Base-by-base conservation (phyloP, 2,329 filamentous ascomycete genomes). In the Aaosphaeria pasadenensis region DNA sequence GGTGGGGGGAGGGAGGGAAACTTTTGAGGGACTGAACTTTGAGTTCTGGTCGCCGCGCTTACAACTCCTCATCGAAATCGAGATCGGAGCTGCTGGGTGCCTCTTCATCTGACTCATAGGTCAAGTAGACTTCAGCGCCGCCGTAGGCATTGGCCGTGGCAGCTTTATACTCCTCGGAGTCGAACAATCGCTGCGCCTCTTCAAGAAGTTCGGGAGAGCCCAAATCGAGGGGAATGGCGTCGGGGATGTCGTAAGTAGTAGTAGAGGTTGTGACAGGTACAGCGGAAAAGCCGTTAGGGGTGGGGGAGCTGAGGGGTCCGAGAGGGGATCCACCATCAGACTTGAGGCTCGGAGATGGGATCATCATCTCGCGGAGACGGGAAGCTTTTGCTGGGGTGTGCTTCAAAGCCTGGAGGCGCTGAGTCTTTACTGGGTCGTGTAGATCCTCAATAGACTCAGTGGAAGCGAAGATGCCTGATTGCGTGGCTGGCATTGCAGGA, bases 301-400 rank as follows among this genome's bases (percentile, higher is more conserved):
- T 55, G 50, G 38, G 56, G 58, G 30, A 61, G 62, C 17, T 24
- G 17, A 24, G 11, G 55, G 56, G 30, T 66, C 62, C 4, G 63
- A 64, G 17, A 58, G 30, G 17, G 17, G 17, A 24, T 24, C 17
- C 9, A 63, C 42, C 43, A 24, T 24, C 17, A 24, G 17, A 24
- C 17, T 24, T 24, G 17, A 24, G 17, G 17, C 62, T 66, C 3
- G 66, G 66, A 2, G 64, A 66, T 4, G 64, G 63, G n/a, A 66
- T 56, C n/a, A 53, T 60, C 11, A 61, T 58, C 40, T 67, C 56
- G 13, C 65, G 59, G 7, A 70, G 64, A 31, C 64, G 60, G 44
- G 62, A 66, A 7, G 64, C 63, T 48, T 66, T 67, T 17, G 58
- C 58, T 3, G 67, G 67, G 3, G 64, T 67, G 44, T 67, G 62